Base-by-base conservation (phyloP, 1,139 yeast species). In the Diutina scorzettiae region DNA sequence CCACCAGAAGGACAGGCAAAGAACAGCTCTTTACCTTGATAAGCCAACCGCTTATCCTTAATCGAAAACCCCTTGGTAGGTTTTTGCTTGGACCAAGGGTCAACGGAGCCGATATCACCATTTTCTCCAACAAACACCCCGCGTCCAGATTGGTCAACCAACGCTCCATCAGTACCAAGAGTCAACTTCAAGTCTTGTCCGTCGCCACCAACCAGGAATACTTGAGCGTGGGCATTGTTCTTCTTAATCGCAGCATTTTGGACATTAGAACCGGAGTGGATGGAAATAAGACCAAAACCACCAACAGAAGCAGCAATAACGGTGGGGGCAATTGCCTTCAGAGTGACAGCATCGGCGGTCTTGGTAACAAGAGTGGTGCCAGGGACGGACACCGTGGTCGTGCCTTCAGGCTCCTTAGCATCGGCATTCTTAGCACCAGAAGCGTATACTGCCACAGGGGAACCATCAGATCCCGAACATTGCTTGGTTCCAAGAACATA, bases 101-200 rank as follows among this genome's bases (percentile, higher is more conserved):
- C 39, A 21, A 34, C 39, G 24, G 14, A 21, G 23, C 39, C 39
- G 17, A 37, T 28, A 5, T 37, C 40, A 37, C 40, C 40, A 17
- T 25, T 25, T 11, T 24, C 32, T 11, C 40, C 40, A 37, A 37
- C 28, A 17, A 25, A 27, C 7, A 37, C 21, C 11, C 40, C 40
- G 3, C 40, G 18, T 4, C 32, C 32, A 18, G 25, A n/a, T 24
- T 37, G 40, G 31, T 37, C 40, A 9, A 23, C 17, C 40, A 37
- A 37, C 5, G 21, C 9, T 11, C 32, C 32, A 16, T 25, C 40
- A 18, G 7, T 14, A 25, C 18, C 12, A 18, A 37, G 25, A 6
- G 25, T 24, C 23, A 37, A 19, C 5, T 14, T 19, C 30, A 37
- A 27, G 40, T 37, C 40, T 11, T 25, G 16, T 11, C 40, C 40